A percentile compares a stretch with the other conserved stretches of the same genome.
These are phyloP conservation scores for Pythium pyrilobum DNA, from an alignment of 352 stramenopile species.

Conservation along the genomic window DNA sequence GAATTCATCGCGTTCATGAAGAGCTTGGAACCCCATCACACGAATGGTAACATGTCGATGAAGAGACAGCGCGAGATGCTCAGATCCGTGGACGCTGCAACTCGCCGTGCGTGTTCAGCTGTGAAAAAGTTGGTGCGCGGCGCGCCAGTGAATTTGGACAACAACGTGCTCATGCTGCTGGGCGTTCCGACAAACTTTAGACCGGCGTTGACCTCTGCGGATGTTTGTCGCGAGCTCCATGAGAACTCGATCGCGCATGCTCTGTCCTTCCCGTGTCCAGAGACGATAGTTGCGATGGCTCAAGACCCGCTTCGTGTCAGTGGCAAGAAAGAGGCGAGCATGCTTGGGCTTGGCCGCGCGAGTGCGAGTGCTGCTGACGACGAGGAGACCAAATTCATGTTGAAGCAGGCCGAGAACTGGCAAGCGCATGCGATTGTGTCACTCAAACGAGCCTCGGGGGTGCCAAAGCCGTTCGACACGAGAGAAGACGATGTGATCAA, in stretches of 20 bases:
- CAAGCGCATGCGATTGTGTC: slow-evolving; percentile 71
- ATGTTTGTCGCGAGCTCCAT: slow-evolving; percentile 39
- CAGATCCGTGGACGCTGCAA: slow-evolving; percentile 33
- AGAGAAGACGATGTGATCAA: slow-evolving; percentile 73
- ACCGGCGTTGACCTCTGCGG: slow-evolving; percentile 51
- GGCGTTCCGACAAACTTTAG: slow-evolving; percentile 78
- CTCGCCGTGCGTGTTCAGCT: slow-evolving; percentile 46
- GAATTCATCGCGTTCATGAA: slow-evolving; percentile 78
- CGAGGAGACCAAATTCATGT: slow-evolving; percentile 30
- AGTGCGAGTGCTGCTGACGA: slow-evolving; percentile 16
- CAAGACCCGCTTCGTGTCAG: slow-evolving; percentile 23
- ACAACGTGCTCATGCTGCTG: slow-evolving; percentile 67
- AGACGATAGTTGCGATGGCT: slow-evolving; percentile 51
- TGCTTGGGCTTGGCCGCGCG: slow-evolving; percentile 14
- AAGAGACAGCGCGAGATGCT: slow-evolving; percentile 34
- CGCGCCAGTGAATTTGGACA: slow-evolving; percentile 59
- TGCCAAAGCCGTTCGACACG: slow-evolving; percentile 74
- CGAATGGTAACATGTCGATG: slow-evolving; percentile 22
- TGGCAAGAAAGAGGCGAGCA: slow-evolving; percentile 27
- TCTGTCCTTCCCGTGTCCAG: slow-evolving; percentile 64
- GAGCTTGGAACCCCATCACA: slow-evolving; percentile 48
- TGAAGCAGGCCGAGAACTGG: slow-evolving; percentile 46
- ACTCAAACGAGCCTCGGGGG: slow-evolving; percentile 57
- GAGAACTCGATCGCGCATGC: slow-evolving; percentile 63
- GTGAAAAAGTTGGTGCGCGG: slow-evolving; percentile 78